Evolutionary conservation across 805 yeast genomes (phyloP), one percentile per base, ranked within the genome.

Genomic region (Candida nanaspora): DNA sequence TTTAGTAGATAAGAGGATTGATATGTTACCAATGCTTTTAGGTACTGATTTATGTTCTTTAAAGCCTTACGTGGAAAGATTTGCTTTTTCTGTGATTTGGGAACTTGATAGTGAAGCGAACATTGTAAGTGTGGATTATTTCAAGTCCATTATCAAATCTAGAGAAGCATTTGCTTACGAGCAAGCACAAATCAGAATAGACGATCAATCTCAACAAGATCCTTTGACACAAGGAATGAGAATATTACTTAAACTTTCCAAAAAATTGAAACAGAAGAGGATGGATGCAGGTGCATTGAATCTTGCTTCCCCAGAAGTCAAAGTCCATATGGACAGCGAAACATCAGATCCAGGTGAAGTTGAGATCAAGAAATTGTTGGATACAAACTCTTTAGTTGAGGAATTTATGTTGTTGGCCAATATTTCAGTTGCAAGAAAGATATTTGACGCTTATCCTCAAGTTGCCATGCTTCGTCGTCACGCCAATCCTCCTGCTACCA

Each of bases 391-490:
- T 2, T 69, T 93, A 39, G 99, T 93, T 43, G 99, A 93, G 62
- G 99, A 93, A 64, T 93, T 93, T 63, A 93, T 93, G 99, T 74
- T 93, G 73, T 71, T 94, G 50, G 99, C 98, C 39, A 93, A 93
- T 58, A 91, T 91, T 40, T 82, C 95, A 6, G 99, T 93, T 20
- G 98, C 98, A 3, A 74, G 85, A 55, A 87, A 86, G 62, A 93
- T 93, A 36, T 86, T 79, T 63, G 94, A 87, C 38, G 82, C 95
- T 3, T 89, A 82, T 59, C 98, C 98, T 5, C 98, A 93, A 62
- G 89, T 96, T 4, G 98, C 99, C 8, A 87, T 93, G 97, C 68
- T 93, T 45, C 83, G 98, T 75, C 81, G 98, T 56, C 99, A 93
- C 60, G 95, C 89, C 9, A 76, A 96, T n/a, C 98, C 99, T 16